Evolutionary conservation across 202 grass and related monocot species (phyloP), one percentile per base, ranked within the genome.

Genomic region (Zoysia matrella): DNA sequence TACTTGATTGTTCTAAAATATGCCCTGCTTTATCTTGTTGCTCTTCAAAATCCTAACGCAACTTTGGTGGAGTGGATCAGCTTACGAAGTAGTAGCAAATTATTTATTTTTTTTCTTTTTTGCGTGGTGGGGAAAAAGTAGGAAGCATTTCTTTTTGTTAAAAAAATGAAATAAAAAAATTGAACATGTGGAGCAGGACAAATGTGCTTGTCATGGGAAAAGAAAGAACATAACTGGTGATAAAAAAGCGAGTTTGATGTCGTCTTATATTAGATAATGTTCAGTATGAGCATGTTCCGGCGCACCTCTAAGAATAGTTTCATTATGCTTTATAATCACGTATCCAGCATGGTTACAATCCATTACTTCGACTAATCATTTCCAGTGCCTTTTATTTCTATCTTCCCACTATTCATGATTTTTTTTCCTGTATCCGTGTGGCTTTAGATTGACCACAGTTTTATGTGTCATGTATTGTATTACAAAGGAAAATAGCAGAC

Each of bases 401-500:
- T 14, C 4, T n/a, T 52, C 2, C 51, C 42, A 67, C 44, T 61
- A 0, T 45, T 49, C 6, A 9, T 62, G 13, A 56, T 6, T 56
- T 56, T 61, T 41, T 30, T 30, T 30, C 2, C 46, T 12, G 1
- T 2, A 18, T 14, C 1, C 6, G 1, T 47, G 1, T 56, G 65
- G 47, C 15, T 0, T 14, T 11, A 58, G 18, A 7, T 7, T 69
- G 7, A 50, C 48, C 4, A 6, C 45, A 1, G 66, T 18, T 18
- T 14, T 55, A 46, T 57, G 11, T 49, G 0, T n/a, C 39, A 43
- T 67, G 1, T 11, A 0, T 76, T 57, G 22, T 30, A 30, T 30
- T 30, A n/a, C 18, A 67, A 36, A 94, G 89, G 87, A 87, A 90
- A 75, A 70, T 94, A 73, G 92, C 92, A 47, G 92, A 94, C 15